Evolutionary conservation across 2,329 filamentous ascomycete species (phyloP), one percentile per base, ranked within the genome.

Genomic region (Trichoderma arundinaceum): DNA sequence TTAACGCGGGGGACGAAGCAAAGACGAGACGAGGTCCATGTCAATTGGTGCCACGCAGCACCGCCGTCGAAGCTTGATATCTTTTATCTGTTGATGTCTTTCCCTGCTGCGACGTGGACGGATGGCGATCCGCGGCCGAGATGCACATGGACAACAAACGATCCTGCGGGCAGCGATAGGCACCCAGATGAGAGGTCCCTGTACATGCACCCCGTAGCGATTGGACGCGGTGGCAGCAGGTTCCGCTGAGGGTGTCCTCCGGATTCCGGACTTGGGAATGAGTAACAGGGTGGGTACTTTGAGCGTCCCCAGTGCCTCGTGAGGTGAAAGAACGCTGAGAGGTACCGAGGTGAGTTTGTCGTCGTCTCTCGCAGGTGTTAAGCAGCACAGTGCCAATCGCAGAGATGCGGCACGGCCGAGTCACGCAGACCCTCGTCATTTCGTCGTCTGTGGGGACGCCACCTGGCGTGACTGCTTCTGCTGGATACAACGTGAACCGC

Each of bases 351-450:
- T 4, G 22, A 28, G 22, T 28, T 28, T 4, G 22, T 28, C 22
- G 4, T 28, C 4, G 22, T 28, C 22, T 28, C 22, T 28, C 22
- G 22, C 22, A 4, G 4, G 17, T 44, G 54, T 19, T 15, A 44
- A 33, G 28, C 28, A 28, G 39, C 38, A 53, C 52, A 48, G 67
- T 68, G 41, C 38, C 13, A n/a, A 8, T 10, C 48, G 28, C n/a
- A 4, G 3, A 3, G 19, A 4, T n/a, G 4, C 9, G n/a, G 13
- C 60, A 70, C 69, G 35, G 68, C 58, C n/a, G 28, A 57, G 69
- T 69, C 69, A 70, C 69, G 69, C 53, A 65, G 64, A 51, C 48
- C 41, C 49, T 65, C 65, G 63, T 71, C 69, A 69, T 71, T 67
- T 71, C 66, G 64, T 69, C 48, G 67, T 53, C 49, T 52, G 66